phyloP scores from a whole-genome alignment of 2,329 filamentous ascomycete species.

The Penicillium nordicum region DNA sequence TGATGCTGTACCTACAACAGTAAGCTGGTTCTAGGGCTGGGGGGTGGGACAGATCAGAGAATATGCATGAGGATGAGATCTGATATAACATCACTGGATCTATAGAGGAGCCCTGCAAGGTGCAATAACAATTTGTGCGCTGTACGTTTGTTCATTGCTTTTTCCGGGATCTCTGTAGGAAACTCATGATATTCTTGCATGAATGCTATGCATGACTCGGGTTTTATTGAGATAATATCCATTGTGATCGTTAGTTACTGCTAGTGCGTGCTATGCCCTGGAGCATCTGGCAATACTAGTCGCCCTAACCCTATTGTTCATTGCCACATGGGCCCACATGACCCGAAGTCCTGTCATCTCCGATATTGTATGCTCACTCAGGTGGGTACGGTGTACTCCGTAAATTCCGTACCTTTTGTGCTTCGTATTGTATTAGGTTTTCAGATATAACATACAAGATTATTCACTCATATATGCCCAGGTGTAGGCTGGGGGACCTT shows the following conservation, averaged over 20 bases:
- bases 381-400: not conserved
- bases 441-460: not conserved
- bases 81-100: slow-evolving; percentile 10
- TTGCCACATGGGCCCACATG: not conserved
- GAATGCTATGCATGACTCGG: not conserved
- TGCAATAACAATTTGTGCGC: not conserved
- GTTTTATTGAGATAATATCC: not conserved
- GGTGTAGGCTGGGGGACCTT: not conserved
- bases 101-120: not conserved
- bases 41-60: not conserved
- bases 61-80: slow-evolving; percentile 11
- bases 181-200: not conserved
- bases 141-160: not conserved
- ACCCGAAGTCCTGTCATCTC: not conserved
- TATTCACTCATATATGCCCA: not conserved
- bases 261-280: not conserved
- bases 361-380: not conserved
- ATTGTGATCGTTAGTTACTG: slow-evolving; percentile 2
- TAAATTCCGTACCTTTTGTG: not conserved
- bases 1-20: not conserved
- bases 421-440: not conserved
- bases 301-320: not conserved
- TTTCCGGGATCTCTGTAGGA: not conserved
- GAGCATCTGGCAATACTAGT: not conserved
- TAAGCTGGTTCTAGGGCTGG: slow-evolving; percentile 5